phyloP scores from a whole-genome alignment of 352 stramenopile genomes.

The Plasmopara viticola region DNA sequence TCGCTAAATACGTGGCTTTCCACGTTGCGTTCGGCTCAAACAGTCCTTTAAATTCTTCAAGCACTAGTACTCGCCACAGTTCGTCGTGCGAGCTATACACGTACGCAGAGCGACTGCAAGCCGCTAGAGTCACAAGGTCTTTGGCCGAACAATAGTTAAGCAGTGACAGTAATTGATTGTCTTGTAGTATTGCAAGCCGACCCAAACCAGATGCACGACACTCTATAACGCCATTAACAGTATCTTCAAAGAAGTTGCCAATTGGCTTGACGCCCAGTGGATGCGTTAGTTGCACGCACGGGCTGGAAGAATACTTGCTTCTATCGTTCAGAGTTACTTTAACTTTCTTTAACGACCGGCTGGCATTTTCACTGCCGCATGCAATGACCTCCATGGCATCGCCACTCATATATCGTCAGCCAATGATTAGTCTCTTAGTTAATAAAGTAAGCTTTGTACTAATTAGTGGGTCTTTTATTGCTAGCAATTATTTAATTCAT shows the following conservation, averaged over 20 bases:
- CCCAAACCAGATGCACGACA: constrained; percentile 59
- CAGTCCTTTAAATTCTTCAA: constrained; percentile 64
- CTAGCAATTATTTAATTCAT: not conserved
- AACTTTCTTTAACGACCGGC: constrained; percentile 26
- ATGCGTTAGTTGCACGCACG: constrained; percentile 36
- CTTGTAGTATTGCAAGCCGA: constrained; percentile 38
- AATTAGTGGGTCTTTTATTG: not conserved
- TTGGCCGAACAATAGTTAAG: constrained; percentile 49
- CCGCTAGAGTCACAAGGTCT: constrained; percentile 39
- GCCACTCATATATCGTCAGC: not conserved
- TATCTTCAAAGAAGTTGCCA: constrained; percentile 75
- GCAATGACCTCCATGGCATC: not conserved
- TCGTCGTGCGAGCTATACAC: constrained; percentile 74
- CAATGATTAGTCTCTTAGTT: not conserved
- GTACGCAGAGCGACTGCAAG: constrained; percentile 58
- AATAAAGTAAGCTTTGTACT: not conserved
- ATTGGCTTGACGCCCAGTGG: constrained; percentile 78
- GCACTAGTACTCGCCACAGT: constrained; percentile 72
- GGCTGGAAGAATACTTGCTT: not conserved
- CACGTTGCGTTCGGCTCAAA: constrained; percentile 53
- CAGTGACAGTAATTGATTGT: constrained; percentile 58
- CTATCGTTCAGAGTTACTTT: constrained; percentile 9
- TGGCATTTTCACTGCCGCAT: constrained; percentile 10
- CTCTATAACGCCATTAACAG: constrained; percentile 47
- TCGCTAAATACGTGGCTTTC: constrained; percentile 66